Conservation (phyloP, 352 stramenopile genomes). For the Blastocystis sp. region DNA sequence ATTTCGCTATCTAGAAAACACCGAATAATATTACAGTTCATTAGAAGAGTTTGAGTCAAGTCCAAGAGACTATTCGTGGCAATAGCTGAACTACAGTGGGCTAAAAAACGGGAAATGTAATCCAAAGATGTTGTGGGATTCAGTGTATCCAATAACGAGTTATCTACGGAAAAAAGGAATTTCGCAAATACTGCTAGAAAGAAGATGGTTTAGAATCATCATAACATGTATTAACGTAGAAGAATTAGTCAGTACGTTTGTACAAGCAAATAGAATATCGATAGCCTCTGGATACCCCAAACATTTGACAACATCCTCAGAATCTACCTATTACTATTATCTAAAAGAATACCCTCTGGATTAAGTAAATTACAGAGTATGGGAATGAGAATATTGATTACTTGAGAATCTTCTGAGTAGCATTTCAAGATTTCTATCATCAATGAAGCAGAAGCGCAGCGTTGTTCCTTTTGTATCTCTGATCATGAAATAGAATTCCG, state of each 20-base stretch:
- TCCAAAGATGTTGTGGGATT: background rate
- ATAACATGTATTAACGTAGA: background rate
- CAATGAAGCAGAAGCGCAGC: background rate
- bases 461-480: background rate
- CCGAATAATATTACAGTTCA: background rate
- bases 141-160: background rate
- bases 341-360: background rate
- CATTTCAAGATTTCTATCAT: background rate
- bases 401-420: background rate
- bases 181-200: background rate
- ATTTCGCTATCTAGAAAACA: background rate
- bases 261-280: background rate
- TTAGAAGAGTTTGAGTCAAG: background rate
- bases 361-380: slow-evolving; percentile 3
- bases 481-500: background rate
- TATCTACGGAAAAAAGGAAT: background rate
- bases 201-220: background rate
- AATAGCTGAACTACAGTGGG: background rate
- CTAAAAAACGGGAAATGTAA: background rate
- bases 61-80: background rate
- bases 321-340: background rate
- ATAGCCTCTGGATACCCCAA: background rate
- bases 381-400: background rate
- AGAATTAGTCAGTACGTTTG: background rate
- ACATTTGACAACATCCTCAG: background rate